phyloP scores from a whole-genome alignment of 2,329 filamentous ascomycete genomes.

The Pyrenophora teres region DNA sequence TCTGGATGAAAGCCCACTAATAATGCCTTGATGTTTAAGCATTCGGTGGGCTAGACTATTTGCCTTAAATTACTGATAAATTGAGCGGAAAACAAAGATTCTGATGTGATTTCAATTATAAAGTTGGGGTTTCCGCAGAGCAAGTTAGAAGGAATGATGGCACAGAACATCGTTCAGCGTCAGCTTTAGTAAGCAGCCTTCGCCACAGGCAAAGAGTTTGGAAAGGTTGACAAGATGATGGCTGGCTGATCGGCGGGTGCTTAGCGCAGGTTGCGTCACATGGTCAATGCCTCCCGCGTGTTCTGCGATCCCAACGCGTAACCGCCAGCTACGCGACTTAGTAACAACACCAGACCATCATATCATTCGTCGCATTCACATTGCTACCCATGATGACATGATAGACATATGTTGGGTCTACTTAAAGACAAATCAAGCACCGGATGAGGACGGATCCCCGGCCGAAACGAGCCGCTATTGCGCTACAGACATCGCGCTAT shows the following conservation, averaged over 20 bases:
- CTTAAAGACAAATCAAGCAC: not conserved
- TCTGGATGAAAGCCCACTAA: too few relatives aligned
- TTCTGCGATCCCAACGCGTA: not conserved
- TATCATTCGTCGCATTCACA: not conserved
- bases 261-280: slow-evolving; percentile 6
- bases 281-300: slow-evolving; percentile 11
- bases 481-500: slow-evolving; percentile 17
- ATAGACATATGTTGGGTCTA: slow-evolving; percentile 1
- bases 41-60: too few relatives aligned
- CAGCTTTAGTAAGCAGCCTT: too few relatives aligned
- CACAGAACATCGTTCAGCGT: too few relatives aligned
- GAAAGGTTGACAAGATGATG: too few relatives aligned
- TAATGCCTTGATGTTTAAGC: too few relatives aligned
- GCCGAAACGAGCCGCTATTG: slow-evolving; percentile 17
- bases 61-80: too few relatives aligned
- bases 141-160: too few relatives aligned
- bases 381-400: slow-evolving; percentile 13
- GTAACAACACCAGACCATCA: not conserved
- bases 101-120: too few relatives aligned
- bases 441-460: slow-evolving; percentile 20
- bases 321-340: not conserved
- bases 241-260: not conserved
- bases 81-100: too few relatives aligned
- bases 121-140: too few relatives aligned
- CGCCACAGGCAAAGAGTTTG: too few relatives aligned